Evolutionary conservation across 1,139 yeast species (phyloP), one percentile per base, ranked within the genome.

Genomic region (Candida gigantensis): DNA sequence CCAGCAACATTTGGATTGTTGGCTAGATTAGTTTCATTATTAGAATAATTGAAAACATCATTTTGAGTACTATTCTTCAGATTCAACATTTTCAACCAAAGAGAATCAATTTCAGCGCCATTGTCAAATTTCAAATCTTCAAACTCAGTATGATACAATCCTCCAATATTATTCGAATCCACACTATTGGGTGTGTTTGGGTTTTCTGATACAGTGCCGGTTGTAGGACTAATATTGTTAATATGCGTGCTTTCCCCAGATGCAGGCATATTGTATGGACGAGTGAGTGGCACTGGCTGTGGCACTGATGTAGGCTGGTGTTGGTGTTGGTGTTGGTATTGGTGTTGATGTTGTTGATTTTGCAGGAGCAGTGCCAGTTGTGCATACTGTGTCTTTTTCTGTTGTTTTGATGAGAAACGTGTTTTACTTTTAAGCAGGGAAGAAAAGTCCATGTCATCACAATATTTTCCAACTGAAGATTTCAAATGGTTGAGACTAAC

Each of bases 21-120:
- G n/a, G 10, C 10, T n/a, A 12, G 15, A 19, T 21, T 31, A 15
- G 8, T 32, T 13, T 24, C 15, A 23, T 13, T 32, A 24, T 7
- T 16, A 17, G 19, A 15, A n/a, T 19, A 32, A 30, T 32, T 35
- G 5, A 32, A 35, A 5, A 28, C 42, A 27, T 32, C 37, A 24
- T 36, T 34, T 27, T 37, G 42, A n/a, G 32, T 26, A 15, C 21
- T 28, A 15, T 29, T 39, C 21, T 33, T 42, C 33, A 33, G 32
- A 4, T 40, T 39, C 18, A 65, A 53, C 51, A 68, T 56, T 39
- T 63, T 68, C 28, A 60, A 46, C 74, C 74, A 69, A 12, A 67
- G 43, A 34, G 60, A 57, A 46, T 69, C 75, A 11, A 66, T 61
- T 34, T 67, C 69, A 2, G 56, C 57, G 34, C 61, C 57, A 28